These are phyloP conservation scores for Solanum sitiens DNA, from an alignment of 257 asterid genomes.

Conservation along the genomic window DNA sequence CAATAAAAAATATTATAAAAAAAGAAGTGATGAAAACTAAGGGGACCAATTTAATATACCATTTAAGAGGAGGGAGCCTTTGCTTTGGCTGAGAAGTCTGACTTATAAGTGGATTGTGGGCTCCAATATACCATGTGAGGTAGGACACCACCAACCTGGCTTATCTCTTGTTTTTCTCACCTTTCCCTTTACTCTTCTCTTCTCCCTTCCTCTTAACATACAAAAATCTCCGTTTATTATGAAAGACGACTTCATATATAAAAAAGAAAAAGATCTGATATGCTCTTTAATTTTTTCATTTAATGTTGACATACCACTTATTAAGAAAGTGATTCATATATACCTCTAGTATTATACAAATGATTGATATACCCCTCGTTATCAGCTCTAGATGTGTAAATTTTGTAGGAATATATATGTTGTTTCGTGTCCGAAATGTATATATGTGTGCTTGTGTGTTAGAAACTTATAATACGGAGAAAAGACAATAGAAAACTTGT, in stretches of 20 bases:
- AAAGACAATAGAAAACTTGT: background rate
- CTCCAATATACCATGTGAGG: constrained; percentile 47
- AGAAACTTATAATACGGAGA: background rate
- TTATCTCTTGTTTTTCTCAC: constrained; percentile 14
- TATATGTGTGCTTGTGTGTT: too few species aligned
- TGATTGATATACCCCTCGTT: too few species aligned
- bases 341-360: accelerated
- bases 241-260: background rate
- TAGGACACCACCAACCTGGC: constrained; percentile 81
- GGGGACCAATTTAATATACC: background rate
- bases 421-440: background rate
- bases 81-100: constrained; percentile 17
- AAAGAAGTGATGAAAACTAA: background rate
- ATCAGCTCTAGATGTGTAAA: too few species aligned
- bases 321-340: too few species aligned
- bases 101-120: constrained; percentile 17
- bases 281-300: accelerated
- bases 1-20: background rate
- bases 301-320: too few species aligned
- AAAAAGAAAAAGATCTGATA: accelerated
- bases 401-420: background rate
- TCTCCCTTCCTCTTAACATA: background rate
- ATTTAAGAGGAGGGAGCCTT: background rate
- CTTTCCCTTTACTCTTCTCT: constrained; percentile 8
- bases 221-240: background rate